Evolutionary conservation across 768 basidiomycete species (phyloP), one percentile per base, ranked within the genome.

Genomic region (Mycena belliarum): DNA sequence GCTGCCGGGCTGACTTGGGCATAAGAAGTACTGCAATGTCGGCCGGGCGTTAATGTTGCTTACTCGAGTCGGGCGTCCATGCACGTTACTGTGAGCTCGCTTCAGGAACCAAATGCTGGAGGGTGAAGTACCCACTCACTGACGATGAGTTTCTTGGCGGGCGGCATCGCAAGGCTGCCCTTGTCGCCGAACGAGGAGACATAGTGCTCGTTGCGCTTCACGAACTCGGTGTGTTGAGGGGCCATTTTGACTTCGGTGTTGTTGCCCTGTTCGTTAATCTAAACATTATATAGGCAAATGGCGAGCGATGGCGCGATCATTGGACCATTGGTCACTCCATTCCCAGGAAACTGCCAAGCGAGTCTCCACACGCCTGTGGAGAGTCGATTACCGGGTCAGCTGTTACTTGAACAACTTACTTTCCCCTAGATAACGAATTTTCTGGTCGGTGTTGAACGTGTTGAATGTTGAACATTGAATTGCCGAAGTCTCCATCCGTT

Each of bases 61-160:
- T 54, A 81, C 79, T 82, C 75, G 55, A 82, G 69, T 38, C 82
- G 76, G 35, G 81, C 79, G 61, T 83, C 82, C 82, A 82, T 83
- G 71, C 81, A 82, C 15, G 81, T 82, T 37, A 80, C 76, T 78
- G 58, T 40, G n/a, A 28, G 28, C 23, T 1, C 28, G 23, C 6
- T 32, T 12, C 9, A 32, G 2, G 4, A 21, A 3, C 6, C 6
- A n/a, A 18, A 29, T 8, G 18, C 23, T 15, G 11, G 14, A 23
- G 3, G 18, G n/a, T n/a, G n/a, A n/a, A n/a, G n/a, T n/a, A 41
- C 9, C 20, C 20, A 45, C 49, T 15, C 6, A 79, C 75, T 68
- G 57, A 78, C 70, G 24, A 68, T 68, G 41, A 75, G 70, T 63
- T 76, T 74, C 65, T 76, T 78, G 23, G 69, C 67, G 15, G 81